A percentile compares a stretch with the other conserved stretches of the same genome.
phyloP scores from a whole-genome alignment of 768 basidiomycete genomes.

The Lentinula guzmanii region DNA sequence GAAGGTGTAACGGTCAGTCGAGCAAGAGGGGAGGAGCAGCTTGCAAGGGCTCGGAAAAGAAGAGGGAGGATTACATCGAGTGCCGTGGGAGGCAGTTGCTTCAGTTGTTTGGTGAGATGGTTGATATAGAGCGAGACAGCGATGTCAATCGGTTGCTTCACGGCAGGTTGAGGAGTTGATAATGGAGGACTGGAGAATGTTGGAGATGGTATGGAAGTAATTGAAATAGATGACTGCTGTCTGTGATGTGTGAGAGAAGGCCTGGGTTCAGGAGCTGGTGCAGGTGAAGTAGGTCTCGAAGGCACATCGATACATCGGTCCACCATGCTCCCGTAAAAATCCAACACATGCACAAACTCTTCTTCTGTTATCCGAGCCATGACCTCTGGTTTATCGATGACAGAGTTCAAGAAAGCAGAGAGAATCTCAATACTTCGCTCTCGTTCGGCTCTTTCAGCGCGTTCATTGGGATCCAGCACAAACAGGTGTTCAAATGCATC shows the following conservation, averaged over 20 bases:
- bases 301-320: constrained; percentile 42
- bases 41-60: constrained; percentile 66
- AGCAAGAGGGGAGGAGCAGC: constrained; percentile 61
- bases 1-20: constrained; percentile 50
- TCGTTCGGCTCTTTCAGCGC: constrained; percentile 45
- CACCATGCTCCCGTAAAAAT: constrained; percentile 56
- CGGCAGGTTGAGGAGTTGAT: background rate
- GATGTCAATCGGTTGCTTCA: constrained; percentile 4
- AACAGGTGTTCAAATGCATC: constrained; percentile 53
- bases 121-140: background rate
- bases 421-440: constrained; percentile 61
- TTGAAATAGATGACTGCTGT: constrained; percentile 7
- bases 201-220: constrained; percentile 5
- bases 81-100: background rate
- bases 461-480: constrained; percentile 24
- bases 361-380: constrained; percentile 57
- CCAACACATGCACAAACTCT: constrained; percentile 48
- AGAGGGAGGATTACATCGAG: constrained; percentile 49
- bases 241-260: background rate
- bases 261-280: background rate
- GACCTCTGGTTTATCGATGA: constrained; percentile 46
- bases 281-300: background rate
- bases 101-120: constrained; percentile 8
- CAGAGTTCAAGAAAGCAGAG: constrained; percentile 47
- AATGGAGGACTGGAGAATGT: background rate